A percentile compares a stretch with the other conserved stretches of the same genome.
phyloP scores from a whole-genome alignment of 352 stramenopile genomes.

The Globisporangium emineosum region DNA sequence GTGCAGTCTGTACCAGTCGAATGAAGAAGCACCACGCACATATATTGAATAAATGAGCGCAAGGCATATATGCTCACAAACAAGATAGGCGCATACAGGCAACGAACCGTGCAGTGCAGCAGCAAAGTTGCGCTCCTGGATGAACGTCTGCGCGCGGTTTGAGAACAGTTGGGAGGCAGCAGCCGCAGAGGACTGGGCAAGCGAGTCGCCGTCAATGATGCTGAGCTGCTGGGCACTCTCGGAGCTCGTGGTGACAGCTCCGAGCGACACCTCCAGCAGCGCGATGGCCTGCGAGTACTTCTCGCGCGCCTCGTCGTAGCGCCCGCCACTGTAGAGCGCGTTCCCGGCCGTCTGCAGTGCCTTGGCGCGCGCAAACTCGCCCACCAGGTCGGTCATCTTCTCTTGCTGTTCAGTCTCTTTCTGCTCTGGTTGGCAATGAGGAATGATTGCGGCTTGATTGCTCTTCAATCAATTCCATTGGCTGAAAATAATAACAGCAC shows the following conservation, averaged over 20 bases:
- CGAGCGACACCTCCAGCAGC: conserved; percentile 17
- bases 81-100: no score
- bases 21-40: neutral
- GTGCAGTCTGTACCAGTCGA: conserved; percentile 33
- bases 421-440: conserved; percentile 1
- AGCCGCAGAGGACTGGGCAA: neutral
- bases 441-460: neutral
- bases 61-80: no score
- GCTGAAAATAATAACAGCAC: neutral
- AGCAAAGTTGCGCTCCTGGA: conserved; percentile 74
- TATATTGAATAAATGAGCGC: neutral
- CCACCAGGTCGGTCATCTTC: neutral
- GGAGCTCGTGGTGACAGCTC: neutral
- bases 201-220: neutral
- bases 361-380: conserved; percentile 19
- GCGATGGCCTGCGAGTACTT: conserved; percentile 48
- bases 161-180: conserved; percentile 45
- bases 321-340: conserved; percentile 43
- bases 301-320: conserved; percentile 51
- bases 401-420: neutral
- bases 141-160: conserved; percentile 65
- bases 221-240: neutral
- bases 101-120: conserved; percentile 49
- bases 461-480: neutral
- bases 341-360: conserved; percentile 48